Base-by-base conservation (phyloP, 2,329 filamentous ascomycete species). In the Calonectria honghensis region DNA sequence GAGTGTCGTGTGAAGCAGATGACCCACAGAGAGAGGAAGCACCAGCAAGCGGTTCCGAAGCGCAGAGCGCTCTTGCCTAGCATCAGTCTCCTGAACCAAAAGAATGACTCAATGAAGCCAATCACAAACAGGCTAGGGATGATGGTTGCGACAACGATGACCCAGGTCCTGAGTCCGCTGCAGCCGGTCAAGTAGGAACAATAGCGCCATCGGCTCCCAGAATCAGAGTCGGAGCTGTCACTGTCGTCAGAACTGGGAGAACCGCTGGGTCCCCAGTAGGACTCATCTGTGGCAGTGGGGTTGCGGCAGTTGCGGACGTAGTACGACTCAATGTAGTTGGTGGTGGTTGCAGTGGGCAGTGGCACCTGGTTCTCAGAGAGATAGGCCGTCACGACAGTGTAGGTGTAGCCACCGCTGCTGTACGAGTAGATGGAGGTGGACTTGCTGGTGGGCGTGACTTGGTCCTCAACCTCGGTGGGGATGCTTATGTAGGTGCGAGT, bases 11-110 rank as follows among this genome's bases (percentile, higher is more conserved):
- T 77, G 52, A 79, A 72, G 52, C 75, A 77, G 27, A 77, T 75
- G 35, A 29, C 41, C 70, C 66, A 78, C 64, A 68, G 78, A 68
- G 65, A 73, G 9, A 83, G 27, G 45, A 79, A 31, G 35, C 81
- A 80, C 82, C 83, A 84, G 74, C 70, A 79, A 29, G 82, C 37
- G 29, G 83, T 84, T 29, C 82, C 82, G 20, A 83, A 76, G 20
- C 82, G 78, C 18, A 83, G 75, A 10, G 82, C 74, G 57, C 67
- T 66, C 73, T 80, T 78, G 35, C 83, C 83, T 6, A 76, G 73
- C 82, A 84, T 84, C 66, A 84, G 69, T 27, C 80, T 73, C n/a
- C 77, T 76, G 75, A 82, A 84, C 83, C 83, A 84, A 59, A 81
- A 74, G 73, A 77, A 84, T 29, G 80, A 83, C 68, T 84, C 82